Evolutionary conservation across 2,329 filamentous ascomycete genomes (phyloP).

Genomic region (Alternaria sp.): DNA sequence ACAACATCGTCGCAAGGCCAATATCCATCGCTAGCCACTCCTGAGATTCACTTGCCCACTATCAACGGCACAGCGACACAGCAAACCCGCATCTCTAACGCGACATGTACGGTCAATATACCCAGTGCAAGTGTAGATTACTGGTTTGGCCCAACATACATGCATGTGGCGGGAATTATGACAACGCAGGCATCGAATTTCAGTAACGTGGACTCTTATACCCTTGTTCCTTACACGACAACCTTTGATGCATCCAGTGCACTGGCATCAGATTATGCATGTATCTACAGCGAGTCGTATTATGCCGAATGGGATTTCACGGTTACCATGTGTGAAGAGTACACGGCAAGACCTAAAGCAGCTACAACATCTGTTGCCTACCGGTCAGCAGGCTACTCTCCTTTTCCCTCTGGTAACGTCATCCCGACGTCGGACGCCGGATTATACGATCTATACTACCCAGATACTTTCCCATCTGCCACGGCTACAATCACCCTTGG

Average conservation of each 20-base stretch:
- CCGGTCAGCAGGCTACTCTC: conserved; percentile 23
- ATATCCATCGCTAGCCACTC: background rate
- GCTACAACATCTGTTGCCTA: conserved; percentile 39
- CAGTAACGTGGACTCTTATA: conserved; percentile 23
- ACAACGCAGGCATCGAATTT: conserved; percentile 24
- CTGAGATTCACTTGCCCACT: background rate
- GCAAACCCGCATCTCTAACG: conserved; percentile 18
- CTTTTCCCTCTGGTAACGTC: conserved; percentile 29
- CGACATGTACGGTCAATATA: conserved; percentile 44
- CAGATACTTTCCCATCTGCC: conserved; percentile 21
- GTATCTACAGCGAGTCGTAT: conserved; percentile 28
- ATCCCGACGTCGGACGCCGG: conserved; percentile 25
- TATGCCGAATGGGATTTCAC: conserved; percentile 30
- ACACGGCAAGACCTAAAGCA: conserved; percentile 41
- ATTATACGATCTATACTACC: conserved; percentile 21
- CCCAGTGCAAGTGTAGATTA: conserved; percentile 42
- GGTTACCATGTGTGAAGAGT: conserved; percentile 28
- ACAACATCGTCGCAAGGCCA: background rate
- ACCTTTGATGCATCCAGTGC: conserved; percentile 37
- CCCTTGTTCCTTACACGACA: conserved; percentile 27
- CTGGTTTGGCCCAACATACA: conserved; percentile 43
- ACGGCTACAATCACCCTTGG: conserved; percentile 32
- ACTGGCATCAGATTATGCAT: conserved; percentile 28
- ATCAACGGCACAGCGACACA: background rate
- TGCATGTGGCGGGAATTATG: conserved; percentile 26